A percentile compares a stretch with the other conserved stretches of the same genome.
Conservation (phyloP, 2,329 filamentous ascomycete genomes). For the Cercospora sp. region DNA sequence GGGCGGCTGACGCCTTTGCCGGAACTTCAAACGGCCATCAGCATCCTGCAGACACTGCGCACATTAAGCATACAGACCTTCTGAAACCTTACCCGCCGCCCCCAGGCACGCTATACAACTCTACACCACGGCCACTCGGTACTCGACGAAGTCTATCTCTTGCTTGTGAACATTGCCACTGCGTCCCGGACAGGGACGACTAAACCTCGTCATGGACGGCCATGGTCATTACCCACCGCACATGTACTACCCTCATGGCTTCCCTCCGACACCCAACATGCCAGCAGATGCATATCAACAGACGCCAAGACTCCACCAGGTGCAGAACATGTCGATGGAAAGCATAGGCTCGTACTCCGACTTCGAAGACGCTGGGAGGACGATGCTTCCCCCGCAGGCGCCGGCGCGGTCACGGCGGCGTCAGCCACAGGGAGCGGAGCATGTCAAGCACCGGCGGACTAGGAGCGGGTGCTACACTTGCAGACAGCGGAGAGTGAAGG, state of each 20-base stretch:
- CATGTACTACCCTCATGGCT: constrained; percentile 37
- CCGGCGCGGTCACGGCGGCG: constrained; percentile 33
- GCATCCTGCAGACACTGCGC: constrained; percentile 26
- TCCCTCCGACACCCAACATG: constrained; percentile 33
- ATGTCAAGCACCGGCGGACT: constrained; percentile 89
- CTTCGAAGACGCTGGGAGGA: constrained; percentile 34
- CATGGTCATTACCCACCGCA: constrained; percentile 30
- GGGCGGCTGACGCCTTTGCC: constrained; percentile 32
- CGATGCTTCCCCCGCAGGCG: constrained; percentile 30
- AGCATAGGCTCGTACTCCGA: constrained; percentile 37
- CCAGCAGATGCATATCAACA: constrained; percentile 31
- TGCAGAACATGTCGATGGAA: constrained; percentile 39
- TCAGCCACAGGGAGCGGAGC: constrained; percentile 52
- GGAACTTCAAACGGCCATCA: constrained; percentile 24
- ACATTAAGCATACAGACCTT: constrained; percentile 27
- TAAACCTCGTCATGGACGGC: constrained; percentile 32
- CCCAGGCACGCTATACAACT: constrained; percentile 24
- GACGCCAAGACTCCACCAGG: constrained; percentile 29
- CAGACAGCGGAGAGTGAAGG: constrained; percentile 80
- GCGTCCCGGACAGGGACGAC: background rate
- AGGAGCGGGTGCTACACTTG: constrained; percentile 94
- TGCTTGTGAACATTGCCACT: constrained; percentile 1
- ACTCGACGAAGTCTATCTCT: background rate
- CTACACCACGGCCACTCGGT: constrained; percentile 11
- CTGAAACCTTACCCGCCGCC: constrained; percentile 24